Evolutionary conservation across 2,329 filamentous ascomycete genomes (phyloP).

Genomic region (Aureobasidium pullulans): DNA sequence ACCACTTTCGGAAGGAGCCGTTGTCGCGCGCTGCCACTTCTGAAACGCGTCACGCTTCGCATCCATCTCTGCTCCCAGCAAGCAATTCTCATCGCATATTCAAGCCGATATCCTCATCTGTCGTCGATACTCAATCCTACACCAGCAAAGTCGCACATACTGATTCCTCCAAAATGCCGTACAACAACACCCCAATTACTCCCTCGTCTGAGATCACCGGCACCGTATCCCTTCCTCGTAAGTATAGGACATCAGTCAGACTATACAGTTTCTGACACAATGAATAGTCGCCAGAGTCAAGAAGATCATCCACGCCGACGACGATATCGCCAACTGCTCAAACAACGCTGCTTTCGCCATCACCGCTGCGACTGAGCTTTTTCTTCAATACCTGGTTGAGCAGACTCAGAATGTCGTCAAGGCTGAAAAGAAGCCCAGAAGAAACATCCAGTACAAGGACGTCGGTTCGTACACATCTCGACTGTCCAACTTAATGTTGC

Average conservation of each 20-base stretch:
- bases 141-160: neutral
- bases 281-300: slow-evolving; percentile 86
- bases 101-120: neutral
- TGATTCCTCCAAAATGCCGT: slow-evolving; percentile 59
- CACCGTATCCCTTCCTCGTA: slow-evolving; percentile 76
- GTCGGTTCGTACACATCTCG: slow-evolving; percentile 52
- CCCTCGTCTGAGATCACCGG: slow-evolving; percentile 77
- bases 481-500: no score
- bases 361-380: slow-evolving; percentile 89
- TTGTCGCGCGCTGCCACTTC: slow-evolving; percentile 1
- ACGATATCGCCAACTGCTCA: slow-evolving; percentile 77
- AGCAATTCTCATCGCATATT: neutral
- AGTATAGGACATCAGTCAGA: slow-evolving; percentile 30
- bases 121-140: neutral
- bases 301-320: slow-evolving; percentile 85
- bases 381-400: slow-evolving; percentile 83
- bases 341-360: slow-evolving; percentile 94
- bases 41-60: neutral
- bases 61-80: neutral
- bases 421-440: slow-evolving; percentile 80
- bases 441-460: slow-evolving; percentile 94
- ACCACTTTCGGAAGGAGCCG: slow-evolving; percentile 6
- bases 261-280: neutral
- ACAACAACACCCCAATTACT: slow-evolving; percentile 78
- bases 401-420: slow-evolving; percentile 84